Base-by-base conservation (phyloP, 2,329 filamentous ascomycete species). In the Fusarium sp. region DNA sequence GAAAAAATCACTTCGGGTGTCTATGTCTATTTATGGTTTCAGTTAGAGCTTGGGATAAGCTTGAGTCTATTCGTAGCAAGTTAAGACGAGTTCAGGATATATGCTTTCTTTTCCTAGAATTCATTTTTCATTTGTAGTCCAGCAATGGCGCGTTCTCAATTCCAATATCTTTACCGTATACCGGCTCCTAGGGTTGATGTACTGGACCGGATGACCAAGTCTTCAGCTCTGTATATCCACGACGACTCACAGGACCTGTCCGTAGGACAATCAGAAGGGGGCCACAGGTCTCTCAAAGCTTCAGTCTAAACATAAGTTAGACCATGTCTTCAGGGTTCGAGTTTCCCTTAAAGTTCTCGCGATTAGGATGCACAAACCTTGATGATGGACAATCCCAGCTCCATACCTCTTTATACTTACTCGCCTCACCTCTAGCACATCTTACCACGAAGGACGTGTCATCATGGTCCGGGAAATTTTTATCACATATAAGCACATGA, bases 321-420 rank as follows among this genome's bases (percentile, higher is more conserved):
- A 69, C 60, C 54, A 69, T 66, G 8, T 69, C 41, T 37, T 56
- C 49, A 3, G 60, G 67, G 11, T 23, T 50, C 8, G 20, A 15
- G 7, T 69, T 70, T 9, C 45, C 44, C 9, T 33, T 42, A 14
- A 61, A 69, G 13, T 8, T 38, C 27, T 64, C 65, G 17, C 35
- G 49, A 7, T 53, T 44, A 30, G 42, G 38, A 26, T 69, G 53
- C 15, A 69, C 60, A 55, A 54, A 69, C 35, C 33, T 44, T 2
- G 44, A 35, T 12, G 44, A 42, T 3, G 42, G 55, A n/a, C 37
- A 35, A 32, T 60, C 60, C 67, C 65, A 65, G 18, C 12, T 18
- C 60, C 65, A 69, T 13, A 40, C 46, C 32, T 45, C 30, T 6
- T 45, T 44, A 9, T 35, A 26, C 3, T 32, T 23, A 7, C 18